These are phyloP conservation scores for Hypsizygus ulmarius DNA, from an alignment of 1,284 basidiomycete genomes.

Conservation along the genomic window DNA sequence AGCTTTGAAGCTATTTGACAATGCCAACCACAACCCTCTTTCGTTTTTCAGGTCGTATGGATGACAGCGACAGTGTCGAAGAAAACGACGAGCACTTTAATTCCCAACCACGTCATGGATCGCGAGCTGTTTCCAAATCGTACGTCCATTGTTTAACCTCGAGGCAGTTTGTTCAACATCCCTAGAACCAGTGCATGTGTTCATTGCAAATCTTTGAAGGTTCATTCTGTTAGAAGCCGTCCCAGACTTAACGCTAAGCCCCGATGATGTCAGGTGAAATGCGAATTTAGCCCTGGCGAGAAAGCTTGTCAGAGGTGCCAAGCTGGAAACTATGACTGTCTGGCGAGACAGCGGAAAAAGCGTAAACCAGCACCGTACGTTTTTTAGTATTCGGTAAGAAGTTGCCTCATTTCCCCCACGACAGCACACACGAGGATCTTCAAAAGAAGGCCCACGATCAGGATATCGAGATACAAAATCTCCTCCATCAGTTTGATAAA, in stretches of 20 bases:
- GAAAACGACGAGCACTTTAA: slow-evolving; percentile 13
- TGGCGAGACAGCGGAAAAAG: slow-evolving; percentile 52
- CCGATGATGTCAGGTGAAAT: slow-evolving; percentile 42
- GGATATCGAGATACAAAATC: slow-evolving; percentile 45
- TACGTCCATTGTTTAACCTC: slow-evolving; percentile 16
- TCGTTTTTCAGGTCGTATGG: slow-evolving; percentile 20
- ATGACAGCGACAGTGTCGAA: slow-evolving; percentile 27
- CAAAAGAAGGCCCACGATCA: slow-evolving; percentile 46
- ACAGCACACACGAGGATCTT: slow-evolving; percentile 57
- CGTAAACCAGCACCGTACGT: slow-evolving; percentile 53
- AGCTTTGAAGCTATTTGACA: neutral
- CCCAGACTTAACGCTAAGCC: neutral
- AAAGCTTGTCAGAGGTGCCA: slow-evolving; percentile 46
- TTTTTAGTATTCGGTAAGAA: neutral
- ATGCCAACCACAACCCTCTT: slow-evolving; percentile 13
- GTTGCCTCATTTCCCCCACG: slow-evolving; percentile 2
- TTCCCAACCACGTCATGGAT: slow-evolving; percentile 12
- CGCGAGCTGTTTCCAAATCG: slow-evolving; percentile 23
- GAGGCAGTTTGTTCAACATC: neutral
- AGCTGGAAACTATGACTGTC: slow-evolving; percentile 45
- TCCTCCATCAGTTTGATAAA: slow-evolving; percentile 48
- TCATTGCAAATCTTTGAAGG: slow-evolving; percentile 61
- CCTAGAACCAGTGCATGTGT: slow-evolving; percentile 48
- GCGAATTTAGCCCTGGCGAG: slow-evolving; percentile 45
- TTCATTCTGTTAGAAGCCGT: slow-evolving; percentile 17